Evolutionary conservation across 495 filamentous ascomycete species (phyloP).

Genomic region (Saxispiralis lemnorum): DNA sequence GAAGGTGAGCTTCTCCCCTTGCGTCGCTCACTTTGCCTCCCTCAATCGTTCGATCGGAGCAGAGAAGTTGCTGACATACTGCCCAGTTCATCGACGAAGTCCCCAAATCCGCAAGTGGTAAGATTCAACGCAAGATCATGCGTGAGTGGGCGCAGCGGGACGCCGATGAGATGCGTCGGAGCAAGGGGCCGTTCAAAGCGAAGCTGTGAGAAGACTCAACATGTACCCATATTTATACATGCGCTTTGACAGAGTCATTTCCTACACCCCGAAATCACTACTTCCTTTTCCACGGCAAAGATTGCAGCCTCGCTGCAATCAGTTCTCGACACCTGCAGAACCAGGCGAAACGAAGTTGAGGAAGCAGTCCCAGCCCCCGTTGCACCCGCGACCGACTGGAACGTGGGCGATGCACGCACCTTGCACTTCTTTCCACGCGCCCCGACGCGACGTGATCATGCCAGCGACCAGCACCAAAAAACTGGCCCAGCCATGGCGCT

Average conservation of each 20-base stretch:
- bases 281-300: too few relatives aligned
- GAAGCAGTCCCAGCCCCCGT: too few relatives aligned
- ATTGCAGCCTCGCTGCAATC: too few relatives aligned
- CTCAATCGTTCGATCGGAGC: too few relatives aligned
- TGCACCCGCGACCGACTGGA: too few relatives aligned
- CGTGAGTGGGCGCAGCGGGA: conserved; percentile 25
- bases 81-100: conserved; percentile 8
- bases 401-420: too few relatives aligned
- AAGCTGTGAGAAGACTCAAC: conserved; percentile 3
- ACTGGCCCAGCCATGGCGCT: not conserved
- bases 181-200: conserved; percentile 6
- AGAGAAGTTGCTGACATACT: not conserved
- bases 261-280: too few relatives aligned
- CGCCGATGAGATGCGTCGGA: conserved; percentile 18
- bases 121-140: conserved; percentile 27
- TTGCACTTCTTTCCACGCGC: not conserved
- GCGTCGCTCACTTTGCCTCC: too few relatives aligned
- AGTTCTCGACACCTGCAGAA: too few relatives aligned
- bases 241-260: too few relatives aligned
- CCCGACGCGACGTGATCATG: not conserved
- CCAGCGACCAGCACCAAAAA: not conserved
- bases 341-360: too few relatives aligned
- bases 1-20: not conserved
- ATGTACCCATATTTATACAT: too few relatives aligned
- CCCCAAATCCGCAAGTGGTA: conserved; percentile 26